Conservation (phyloP, 169 alveolate species). For the Neospora caninum region DNA sequence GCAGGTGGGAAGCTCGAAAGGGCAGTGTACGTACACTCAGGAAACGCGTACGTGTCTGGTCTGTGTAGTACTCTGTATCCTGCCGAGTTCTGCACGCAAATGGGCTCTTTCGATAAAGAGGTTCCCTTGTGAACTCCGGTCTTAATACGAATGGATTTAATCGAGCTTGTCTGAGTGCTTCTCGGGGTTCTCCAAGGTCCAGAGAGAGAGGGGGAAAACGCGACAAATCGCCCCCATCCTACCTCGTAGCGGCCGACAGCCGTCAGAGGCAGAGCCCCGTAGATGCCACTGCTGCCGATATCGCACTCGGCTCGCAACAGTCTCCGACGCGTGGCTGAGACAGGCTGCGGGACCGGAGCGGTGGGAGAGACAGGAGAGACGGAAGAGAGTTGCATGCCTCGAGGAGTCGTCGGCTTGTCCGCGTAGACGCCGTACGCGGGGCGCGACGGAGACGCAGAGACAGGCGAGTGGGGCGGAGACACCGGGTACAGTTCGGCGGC, state of each 20-base stretch:
- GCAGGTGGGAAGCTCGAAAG: too few species aligned
- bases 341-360: not conserved
- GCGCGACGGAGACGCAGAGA: not conserved
- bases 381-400: not conserved
- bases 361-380: not conserved
- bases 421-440: not conserved
- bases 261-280: conserved; percentile 53
- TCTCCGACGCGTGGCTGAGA: not conserved
- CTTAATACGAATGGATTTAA: too few species aligned
- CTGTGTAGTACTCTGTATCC: too few species aligned
- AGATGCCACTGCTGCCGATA: conserved; percentile 63
- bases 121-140: too few species aligned
- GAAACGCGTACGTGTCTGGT: too few species aligned
- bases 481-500: conserved; percentile 46
- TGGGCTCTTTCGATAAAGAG: too few species aligned
- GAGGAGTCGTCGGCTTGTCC: not conserved
- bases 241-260: conserved; percentile 50
- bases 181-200: too few species aligned
- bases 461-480: not conserved
- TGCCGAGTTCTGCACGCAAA: too few species aligned
- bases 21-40: too few species aligned
- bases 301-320: conserved; percentile 52
- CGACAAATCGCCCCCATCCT: not conserved
- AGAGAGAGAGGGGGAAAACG: too few species aligned
- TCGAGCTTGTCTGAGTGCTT: too few species aligned